phyloP scores from a whole-genome alignment of 2,329 filamentous ascomycete species.

The Botrytis hyacinthi region DNA sequence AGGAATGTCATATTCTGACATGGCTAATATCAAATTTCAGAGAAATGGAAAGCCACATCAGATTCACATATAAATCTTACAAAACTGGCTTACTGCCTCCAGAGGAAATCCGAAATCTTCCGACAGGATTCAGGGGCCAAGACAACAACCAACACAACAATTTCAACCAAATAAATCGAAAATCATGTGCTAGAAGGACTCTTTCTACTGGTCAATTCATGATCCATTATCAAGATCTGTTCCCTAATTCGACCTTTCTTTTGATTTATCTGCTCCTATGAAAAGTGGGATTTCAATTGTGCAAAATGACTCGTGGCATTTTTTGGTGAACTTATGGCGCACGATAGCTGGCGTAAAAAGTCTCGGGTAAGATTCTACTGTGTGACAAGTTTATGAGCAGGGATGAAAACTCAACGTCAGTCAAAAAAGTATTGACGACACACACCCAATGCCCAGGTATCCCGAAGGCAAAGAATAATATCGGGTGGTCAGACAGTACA shows the following conservation, averaged over 20 bases:
- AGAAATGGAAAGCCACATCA: neutral
- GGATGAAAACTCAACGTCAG: constrained; percentile 3
- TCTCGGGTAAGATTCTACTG: constrained; percentile 2
- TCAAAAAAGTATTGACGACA: neutral
- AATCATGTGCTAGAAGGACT: neutral
- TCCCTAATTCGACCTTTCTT: neutral
- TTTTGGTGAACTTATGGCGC: neutral
- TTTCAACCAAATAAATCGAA: neutral
- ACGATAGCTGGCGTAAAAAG: neutral
- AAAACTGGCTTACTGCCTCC: neutral
- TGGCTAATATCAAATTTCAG: neutral
- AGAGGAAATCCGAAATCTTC: constrained; percentile 10
- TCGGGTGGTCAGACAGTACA: neutral
- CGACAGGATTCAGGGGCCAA: neutral
- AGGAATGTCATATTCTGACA: neutral
- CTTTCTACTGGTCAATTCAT: neutral
- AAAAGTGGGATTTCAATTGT: constrained; percentile 8
- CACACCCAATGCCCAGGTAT: neutral
- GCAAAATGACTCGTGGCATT: constrained; percentile 18
- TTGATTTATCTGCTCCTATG: neutral
- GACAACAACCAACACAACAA: neutral
- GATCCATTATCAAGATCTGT: neutral
- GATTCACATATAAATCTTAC: neutral
- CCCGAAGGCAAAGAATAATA: neutral
- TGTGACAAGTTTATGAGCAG: neutral